Evolutionary conservation across 2,329 filamentous ascomycete genomes (phyloP).

Genomic region (Metarhizium sp.): DNA sequence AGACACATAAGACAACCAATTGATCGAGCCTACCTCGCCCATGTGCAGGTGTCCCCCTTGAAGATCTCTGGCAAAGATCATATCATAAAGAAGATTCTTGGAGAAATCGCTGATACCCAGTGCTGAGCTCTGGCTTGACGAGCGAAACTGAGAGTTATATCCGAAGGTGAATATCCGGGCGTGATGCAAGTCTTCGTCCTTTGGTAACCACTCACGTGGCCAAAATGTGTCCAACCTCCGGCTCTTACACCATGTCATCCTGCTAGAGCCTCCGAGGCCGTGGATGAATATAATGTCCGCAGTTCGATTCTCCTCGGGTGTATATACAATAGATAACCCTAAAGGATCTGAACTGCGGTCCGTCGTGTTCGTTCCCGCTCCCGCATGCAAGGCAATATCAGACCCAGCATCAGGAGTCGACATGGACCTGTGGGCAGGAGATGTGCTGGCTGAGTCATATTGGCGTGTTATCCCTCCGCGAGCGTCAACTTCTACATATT

Average conservation of each 20-base stretch:
- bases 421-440: too few relatives aligned
- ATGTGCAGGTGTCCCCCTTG: conserved; percentile 8
- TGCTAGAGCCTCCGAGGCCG: conserved; percentile 27
- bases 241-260: conserved; percentile 24
- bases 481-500: too few relatives aligned
- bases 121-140: conserved; percentile 14
- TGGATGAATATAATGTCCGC: conserved; percentile 28
- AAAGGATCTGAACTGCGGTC: too few relatives aligned
- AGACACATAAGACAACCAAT: too few relatives aligned
- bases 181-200: conserved; percentile 15
- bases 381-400: too few relatives aligned
- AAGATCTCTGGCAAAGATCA: conserved; percentile 11
- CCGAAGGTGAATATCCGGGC: conserved; percentile 27
- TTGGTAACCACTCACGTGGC: conserved; percentile 25
- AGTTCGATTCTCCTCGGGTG: not conserved
- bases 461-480: too few relatives aligned
- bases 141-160: conserved; percentile 18
- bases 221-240: conserved; percentile 21
- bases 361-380: too few relatives aligned
- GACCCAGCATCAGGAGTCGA: too few relatives aligned
- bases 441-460: too few relatives aligned
- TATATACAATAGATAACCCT: too few relatives aligned
- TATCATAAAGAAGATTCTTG: conserved; percentile 19
- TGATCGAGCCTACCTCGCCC: not conserved
- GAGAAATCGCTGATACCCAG: conserved; percentile 18